Conservation (phyloP, 164 flowering plant genomes). For the Magnolia sinica region DNA sequence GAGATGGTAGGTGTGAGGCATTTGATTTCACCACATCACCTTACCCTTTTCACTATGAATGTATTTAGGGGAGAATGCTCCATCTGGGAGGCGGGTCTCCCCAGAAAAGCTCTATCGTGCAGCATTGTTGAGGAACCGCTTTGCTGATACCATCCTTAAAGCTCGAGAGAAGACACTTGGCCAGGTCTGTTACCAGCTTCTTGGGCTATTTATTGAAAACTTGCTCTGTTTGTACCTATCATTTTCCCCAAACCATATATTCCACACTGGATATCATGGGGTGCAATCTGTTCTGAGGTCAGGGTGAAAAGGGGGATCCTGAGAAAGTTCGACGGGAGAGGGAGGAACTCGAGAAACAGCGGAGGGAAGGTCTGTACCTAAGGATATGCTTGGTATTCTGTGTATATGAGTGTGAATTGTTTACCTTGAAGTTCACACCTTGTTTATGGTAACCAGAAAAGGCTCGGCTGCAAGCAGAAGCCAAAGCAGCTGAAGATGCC, state of each 20-base stretch:
- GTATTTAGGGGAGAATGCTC: slow-evolving; percentile 70
- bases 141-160: slow-evolving; percentile 89
- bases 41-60: slow-evolving; percentile 37
- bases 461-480: slow-evolving; percentile 83
- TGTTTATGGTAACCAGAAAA: slow-evolving; percentile 41
- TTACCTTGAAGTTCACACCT: neutral
- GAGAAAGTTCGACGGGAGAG: slow-evolving; percentile 65
- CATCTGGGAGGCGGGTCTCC: slow-evolving; percentile 74
- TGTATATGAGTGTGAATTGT: neutral
- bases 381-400: neutral
- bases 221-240: neutral
- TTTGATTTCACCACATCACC: slow-evolving; percentile 35
- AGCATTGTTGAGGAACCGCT: slow-evolving; percentile 71
- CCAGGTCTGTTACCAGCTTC: slow-evolving; percentile 40
- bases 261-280: slow-evolving; percentile 9
- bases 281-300: slow-evolving; percentile 15
- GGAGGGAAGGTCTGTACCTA: slow-evolving; percentile 51
- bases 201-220: neutral
- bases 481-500: slow-evolving; percentile 87
- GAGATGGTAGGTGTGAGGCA: slow-evolving; percentile 16
- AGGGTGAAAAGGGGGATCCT: slow-evolving; percentile 73
- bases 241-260: slow-evolving; percentile 1
- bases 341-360: slow-evolving; percentile 67
- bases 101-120: slow-evolving; percentile 79
- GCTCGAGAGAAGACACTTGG: slow-evolving; percentile 74